These are phyloP conservation scores for Exophiala oligosperma DNA, from an alignment of 2,329 filamentous ascomycete genomes.

Conservation along the genomic window DNA sequence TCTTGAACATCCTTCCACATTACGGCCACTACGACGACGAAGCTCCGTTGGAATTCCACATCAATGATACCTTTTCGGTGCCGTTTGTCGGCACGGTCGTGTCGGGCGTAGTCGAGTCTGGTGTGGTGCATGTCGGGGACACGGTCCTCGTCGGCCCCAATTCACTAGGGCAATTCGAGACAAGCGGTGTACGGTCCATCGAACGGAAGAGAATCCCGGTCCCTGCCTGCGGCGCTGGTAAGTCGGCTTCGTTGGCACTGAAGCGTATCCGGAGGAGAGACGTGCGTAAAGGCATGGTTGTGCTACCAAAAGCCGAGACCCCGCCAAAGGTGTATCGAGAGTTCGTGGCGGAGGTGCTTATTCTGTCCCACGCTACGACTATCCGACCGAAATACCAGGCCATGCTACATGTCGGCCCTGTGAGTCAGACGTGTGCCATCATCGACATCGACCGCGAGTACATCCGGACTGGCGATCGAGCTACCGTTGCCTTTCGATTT, in stretches of 20 bases:
- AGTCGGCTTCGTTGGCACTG: constrained; percentile 88
- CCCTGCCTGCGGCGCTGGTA: constrained; percentile 82
- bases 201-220: constrained; percentile 91
- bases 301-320: constrained; percentile 78
- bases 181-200: constrained; percentile 85
- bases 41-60: constrained; percentile 87
- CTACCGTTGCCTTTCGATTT: constrained; percentile 90
- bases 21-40: constrained; percentile 88
- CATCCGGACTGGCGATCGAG: constrained; percentile 92
- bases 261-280: constrained; percentile 87
- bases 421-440: constrained; percentile 93
- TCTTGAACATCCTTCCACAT: constrained; percentile 92
- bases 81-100: constrained; percentile 97
- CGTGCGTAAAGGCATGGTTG: constrained; percentile 97
- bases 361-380: constrained; percentile 92
- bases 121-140: constrained; percentile 88
- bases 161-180: constrained; percentile 82
- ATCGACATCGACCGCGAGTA: constrained; percentile 97
- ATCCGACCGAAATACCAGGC: constrained; percentile 97
- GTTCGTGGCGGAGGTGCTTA: constrained; percentile 85
- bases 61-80: constrained; percentile 98
- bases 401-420: constrained; percentile 94
- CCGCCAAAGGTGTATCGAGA: constrained; percentile 72
- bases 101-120: constrained; percentile 85
- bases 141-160: constrained; percentile 86